Percentiles rank a stretch among this genome's conserved stretches.
These are phyloP conservation scores for Claviceps capensis DNA, from an alignment of 2,329 filamentous ascomycete genomes.

Conservation along the genomic window DNA sequence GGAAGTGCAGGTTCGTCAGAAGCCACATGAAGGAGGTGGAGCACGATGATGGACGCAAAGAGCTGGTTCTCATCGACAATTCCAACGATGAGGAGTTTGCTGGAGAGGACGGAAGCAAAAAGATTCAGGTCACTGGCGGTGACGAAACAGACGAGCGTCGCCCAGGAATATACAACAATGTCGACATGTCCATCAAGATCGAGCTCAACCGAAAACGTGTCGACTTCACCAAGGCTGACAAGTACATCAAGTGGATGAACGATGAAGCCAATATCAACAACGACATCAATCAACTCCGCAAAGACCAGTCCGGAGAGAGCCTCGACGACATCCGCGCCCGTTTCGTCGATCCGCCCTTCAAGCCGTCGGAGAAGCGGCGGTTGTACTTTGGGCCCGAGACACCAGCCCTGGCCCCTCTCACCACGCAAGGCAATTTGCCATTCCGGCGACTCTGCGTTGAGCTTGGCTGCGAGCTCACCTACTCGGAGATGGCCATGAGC, in stretches of 20 bases:
- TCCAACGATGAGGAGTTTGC: constrained; percentile 6
- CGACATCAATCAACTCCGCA: constrained; percentile 26
- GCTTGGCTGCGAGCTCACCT: constrained; percentile 82
- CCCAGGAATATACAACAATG: constrained; percentile 62
- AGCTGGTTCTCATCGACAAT: constrained; percentile 55
- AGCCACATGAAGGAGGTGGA: constrained; percentile 77
- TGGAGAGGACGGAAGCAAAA: constrained; percentile 3
- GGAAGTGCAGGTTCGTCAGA: constrained; percentile 84
- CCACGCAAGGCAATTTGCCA: constrained; percentile 90
- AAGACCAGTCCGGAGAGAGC: constrained; percentile 28
- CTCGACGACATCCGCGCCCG: constrained; percentile 60
- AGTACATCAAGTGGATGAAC: constrained; percentile 67
- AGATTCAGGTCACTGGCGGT: constrained; percentile 12
- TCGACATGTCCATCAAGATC: constrained; percentile 56
- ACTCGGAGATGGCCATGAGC: constrained; percentile 96
- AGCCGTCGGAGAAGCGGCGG: constrained; percentile 82
- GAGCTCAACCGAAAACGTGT: constrained; percentile 60
- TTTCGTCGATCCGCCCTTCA: constrained; percentile 75
- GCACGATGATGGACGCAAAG: constrained; percentile 65
- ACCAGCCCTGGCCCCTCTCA: constrained; percentile 83
- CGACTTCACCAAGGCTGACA: constrained; percentile 58
- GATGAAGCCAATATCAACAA: constrained; percentile 35
- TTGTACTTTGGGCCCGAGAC: constrained; percentile 93
- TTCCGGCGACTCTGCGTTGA: constrained; percentile 84
- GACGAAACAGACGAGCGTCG: constrained; percentile 30